Conservation (phyloP, 2,329 filamentous ascomycete species). For the Beauveria brongniartii region DNA sequence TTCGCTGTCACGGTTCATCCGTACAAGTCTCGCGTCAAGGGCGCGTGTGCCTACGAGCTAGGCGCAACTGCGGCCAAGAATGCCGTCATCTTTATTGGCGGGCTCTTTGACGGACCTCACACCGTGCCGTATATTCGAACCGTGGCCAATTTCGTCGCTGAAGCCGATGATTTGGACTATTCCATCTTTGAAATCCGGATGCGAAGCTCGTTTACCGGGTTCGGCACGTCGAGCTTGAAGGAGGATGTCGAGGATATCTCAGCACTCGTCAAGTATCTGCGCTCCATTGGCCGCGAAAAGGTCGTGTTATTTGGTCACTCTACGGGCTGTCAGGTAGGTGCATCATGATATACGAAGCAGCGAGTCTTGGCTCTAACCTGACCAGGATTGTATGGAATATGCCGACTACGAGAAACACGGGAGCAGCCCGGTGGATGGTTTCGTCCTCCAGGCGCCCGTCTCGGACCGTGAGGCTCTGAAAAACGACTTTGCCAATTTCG, state of each 20-base stretch:
- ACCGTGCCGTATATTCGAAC: slow-evolving; percentile 49
- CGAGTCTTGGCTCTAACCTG: neutral
- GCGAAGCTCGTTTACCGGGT: slow-evolving; percentile 45
- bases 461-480: slow-evolving; percentile 63
- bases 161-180: slow-evolving; percentile 31
- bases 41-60: slow-evolving; percentile 40
- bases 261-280: slow-evolving; percentile 44
- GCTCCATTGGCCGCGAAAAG: slow-evolving; percentile 39
- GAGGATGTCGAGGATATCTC: slow-evolving; percentile 48
- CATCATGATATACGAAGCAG: neutral
- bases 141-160: slow-evolving; percentile 36
- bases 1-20: slow-evolving; percentile 40
- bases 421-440: slow-evolving; percentile 57
- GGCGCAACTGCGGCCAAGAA: slow-evolving; percentile 38
- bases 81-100: slow-evolving; percentile 62
- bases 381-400: slow-evolving; percentile 48
- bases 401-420: slow-evolving; percentile 32
- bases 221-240: slow-evolving; percentile 40
- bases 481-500: slow-evolving; percentile 36
- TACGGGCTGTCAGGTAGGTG: slow-evolving; percentile 46
- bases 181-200: slow-evolving; percentile 51
- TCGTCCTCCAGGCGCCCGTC: slow-evolving; percentile 72
- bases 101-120: slow-evolving; percentile 61
- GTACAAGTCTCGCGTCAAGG: slow-evolving; percentile 32
- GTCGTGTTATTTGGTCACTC: slow-evolving; percentile 52